Percentiles rank a stretch among this genome's conserved stretches.
These are phyloP conservation scores for Plasmodium coatneyi DNA, from an alignment of 169 alveolate genomes.

Conservation along the genomic window DNA sequence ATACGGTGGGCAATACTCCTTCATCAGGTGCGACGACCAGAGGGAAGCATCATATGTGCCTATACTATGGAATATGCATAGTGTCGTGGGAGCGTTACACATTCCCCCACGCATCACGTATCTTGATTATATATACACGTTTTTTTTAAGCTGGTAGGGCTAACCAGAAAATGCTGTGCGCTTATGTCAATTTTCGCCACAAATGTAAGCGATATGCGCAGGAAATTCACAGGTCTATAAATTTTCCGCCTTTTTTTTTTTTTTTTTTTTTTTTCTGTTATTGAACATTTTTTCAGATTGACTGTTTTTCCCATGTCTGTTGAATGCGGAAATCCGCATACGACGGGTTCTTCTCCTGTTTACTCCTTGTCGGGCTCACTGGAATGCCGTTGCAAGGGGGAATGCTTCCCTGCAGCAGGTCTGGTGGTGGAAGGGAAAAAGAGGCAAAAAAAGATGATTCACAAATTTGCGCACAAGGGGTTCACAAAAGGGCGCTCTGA, in stretches of 20 bases:
- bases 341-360: neutral
- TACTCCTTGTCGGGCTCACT: neutral
- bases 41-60: neutral
- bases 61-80: neutral
- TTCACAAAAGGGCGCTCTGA: neutral
- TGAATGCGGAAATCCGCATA: neutral
- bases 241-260: neutral
- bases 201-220: neutral
- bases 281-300: neutral
- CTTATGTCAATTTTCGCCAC: neutral
- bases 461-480: neutral
- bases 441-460: neutral
- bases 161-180: neutral
- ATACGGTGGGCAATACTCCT: neutral
- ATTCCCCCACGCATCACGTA: neutral
- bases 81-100: neutral
- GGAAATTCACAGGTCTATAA: neutral
- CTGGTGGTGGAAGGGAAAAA: constrained; percentile 11
- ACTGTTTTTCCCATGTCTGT: neutral
- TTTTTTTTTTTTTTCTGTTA: neutral
- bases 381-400: constrained; percentile 70
- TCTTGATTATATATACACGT: neutral
- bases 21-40: neutral
- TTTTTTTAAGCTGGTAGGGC: neutral
- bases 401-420: constrained; percentile 9